Percentiles rank a stretch among this genome's conserved stretches.
These are phyloP conservation scores for Pontederia crassipes DNA, from an alignment of 176 grass and related monocot genomes.

Conservation along the genomic window DNA sequence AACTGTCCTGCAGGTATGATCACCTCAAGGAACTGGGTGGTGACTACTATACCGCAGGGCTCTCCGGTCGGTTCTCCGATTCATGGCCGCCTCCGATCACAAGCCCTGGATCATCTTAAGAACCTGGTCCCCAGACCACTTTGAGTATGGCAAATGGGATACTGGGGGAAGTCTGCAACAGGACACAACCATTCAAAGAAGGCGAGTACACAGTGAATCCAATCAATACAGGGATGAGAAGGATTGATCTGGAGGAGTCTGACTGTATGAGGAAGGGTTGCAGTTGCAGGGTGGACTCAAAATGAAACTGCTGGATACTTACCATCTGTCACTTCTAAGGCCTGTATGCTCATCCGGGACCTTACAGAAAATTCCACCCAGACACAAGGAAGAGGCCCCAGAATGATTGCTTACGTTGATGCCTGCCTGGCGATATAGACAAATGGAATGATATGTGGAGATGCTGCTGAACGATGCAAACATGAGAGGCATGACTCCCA, in stretches of 20 bases:
- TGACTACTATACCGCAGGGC: slow-evolving; percentile 37
- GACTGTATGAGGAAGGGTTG: slow-evolving; percentile 27
- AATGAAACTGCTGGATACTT: slow-evolving; percentile 63
- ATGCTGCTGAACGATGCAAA: slow-evolving; percentile 29
- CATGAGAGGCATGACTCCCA: too few species aligned
- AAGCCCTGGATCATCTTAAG: slow-evolving; percentile 48
- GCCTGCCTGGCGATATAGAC: slow-evolving; percentile 7
- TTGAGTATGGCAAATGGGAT: slow-evolving; percentile 63
- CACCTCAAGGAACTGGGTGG: slow-evolving; percentile 30
- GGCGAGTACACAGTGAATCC: slow-evolving; percentile 21
- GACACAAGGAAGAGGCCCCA: background rate
- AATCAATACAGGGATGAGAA: slow-evolving; percentile 40
- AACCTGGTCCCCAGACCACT: slow-evolving; percentile 61
- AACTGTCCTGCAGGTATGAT: slow-evolving; percentile 38
- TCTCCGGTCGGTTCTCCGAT: slow-evolving; percentile 36
- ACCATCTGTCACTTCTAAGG: slow-evolving; percentile 41
- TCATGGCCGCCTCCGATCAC: slow-evolving; percentile 40
- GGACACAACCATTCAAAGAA: slow-evolving; percentile 44
- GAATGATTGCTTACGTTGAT: background rate
- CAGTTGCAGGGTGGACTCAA: background rate
- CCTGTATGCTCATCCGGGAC: slow-evolving; percentile 63
- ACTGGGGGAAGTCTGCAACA: slow-evolving; percentile 50
- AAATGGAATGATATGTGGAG: slow-evolving; percentile 73
- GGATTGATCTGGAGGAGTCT: slow-evolving; percentile 59
- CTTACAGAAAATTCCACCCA: slow-evolving; percentile 25